Evolutionary conservation across 345 rosid species (phyloP), one percentile per base, ranked within the genome.

Genomic region (Eucalyptus pauciflora): DNA sequence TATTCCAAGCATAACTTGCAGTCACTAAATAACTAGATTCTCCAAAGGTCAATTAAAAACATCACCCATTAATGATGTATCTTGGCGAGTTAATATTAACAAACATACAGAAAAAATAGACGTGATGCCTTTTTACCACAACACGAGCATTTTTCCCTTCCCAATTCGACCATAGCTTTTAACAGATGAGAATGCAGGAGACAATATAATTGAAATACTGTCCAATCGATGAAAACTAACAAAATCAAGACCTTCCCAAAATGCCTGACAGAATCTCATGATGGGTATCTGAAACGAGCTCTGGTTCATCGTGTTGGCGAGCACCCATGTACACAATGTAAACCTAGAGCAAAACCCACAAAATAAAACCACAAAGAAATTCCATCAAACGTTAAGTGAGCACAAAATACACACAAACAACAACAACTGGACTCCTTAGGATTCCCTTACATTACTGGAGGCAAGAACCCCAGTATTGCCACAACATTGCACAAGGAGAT

Each of bases 241-340:
- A 50, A 88, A 48, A 88, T 50, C 62, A 2, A 87, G 90, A 94
- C 95, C 96, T 94, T 90, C 95, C 95, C 87, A 94, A 91, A 90
- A 94, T 69, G 85, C 89, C 86, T n/a, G 95, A 91, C 50, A 94
- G 94, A 81, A 93, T 86, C 88, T 91, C 88, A 87, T 91, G 94
- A 89, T 94, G 95, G 60, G 88, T 92, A 48, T 92, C 92, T 90
- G 90, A 93, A 79, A 92, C 91, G 58, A 91, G 92, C 60, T 90
- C 90, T 33, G 92, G 88, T 54, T 93, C 90, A 60, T 90, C 91
- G 71, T 89, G 79, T 50, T 48, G 86, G 76, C 60, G 91, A 17
- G 91, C 93, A 51, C 96, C 96, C 94, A 92, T 90, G 76, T 94
- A 94, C 50, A 94, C 95, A 86, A 94, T 93, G 89, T 94, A 91